Percentiles rank a stretch among this genome's conserved stretches.
phyloP scores from a whole-genome alignment of 805 yeast genomes.

The Kazachstania taianensis region DNA sequence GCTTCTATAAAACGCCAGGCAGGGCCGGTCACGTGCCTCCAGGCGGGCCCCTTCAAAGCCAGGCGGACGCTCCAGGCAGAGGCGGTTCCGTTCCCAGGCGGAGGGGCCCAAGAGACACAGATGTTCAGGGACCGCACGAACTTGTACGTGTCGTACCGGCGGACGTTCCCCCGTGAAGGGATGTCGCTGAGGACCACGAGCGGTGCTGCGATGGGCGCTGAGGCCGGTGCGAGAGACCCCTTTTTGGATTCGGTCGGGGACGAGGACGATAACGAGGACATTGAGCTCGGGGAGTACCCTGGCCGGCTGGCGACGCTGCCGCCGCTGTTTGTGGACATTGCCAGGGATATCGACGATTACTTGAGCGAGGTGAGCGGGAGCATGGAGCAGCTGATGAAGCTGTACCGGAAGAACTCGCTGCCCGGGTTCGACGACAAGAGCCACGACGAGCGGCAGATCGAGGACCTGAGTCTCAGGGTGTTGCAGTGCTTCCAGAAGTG shows the following conservation, averaged over 20 bases:
- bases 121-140: conserved; percentile 95
- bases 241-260: conserved; percentile 14
- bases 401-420: conserved; percentile 72
- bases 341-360: conserved; percentile 58
- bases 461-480: conserved; percentile 61
- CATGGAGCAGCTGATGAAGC: conserved; percentile 49
- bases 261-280: conserved; percentile 28
- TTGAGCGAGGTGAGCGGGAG: conserved; percentile 42
- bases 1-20: too few species aligned
- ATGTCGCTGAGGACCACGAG: conserved; percentile 19
- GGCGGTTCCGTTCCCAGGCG: too few species aligned
- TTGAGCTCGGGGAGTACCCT: conserved; percentile 21
- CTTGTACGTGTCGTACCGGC: conserved; percentile 74
- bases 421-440: conserved; percentile 83
- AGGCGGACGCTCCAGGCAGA: too few species aligned
- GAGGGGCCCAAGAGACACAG: not conserved
- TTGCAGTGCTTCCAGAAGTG: conserved; percentile 71
- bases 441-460: conserved; percentile 67
- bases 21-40: too few species aligned
- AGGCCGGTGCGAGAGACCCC: conserved; percentile 2
- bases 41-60: too few species aligned
- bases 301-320: conserved; percentile 37
- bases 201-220: conserved; percentile 11
- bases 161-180: conserved; percentile 72
- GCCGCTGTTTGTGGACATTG: conserved; percentile 68